These are phyloP conservation scores for Kitagawia praeruptora DNA, from an alignment of 129 eudicot species.

Conservation along the genomic window DNA sequence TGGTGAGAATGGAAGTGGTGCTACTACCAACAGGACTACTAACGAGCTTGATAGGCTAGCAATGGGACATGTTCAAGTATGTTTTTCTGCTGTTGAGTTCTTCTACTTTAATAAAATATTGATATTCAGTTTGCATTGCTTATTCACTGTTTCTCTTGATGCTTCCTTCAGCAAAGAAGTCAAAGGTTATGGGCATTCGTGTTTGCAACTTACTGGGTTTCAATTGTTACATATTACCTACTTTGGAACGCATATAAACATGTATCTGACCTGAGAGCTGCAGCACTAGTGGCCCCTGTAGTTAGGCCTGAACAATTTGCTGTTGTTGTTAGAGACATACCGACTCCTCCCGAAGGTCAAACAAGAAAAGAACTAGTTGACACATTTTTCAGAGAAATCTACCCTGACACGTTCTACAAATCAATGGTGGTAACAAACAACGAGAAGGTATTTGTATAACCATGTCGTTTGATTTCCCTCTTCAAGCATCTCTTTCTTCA, in stretches of 20 bases:
- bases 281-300: conserved; percentile 51
- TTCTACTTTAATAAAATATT: neutral
- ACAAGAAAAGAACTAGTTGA: conserved; percentile 71
- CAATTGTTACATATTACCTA: conserved; percentile 54
- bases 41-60: conserved; percentile 66
- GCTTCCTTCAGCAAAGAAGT: conserved; percentile 37
- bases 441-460: conserved; percentile 31
- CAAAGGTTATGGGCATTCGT: conserved; percentile 59
- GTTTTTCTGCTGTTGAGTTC: conserved; percentile 13
- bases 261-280: conserved; percentile 61
- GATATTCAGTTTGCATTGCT: neutral
- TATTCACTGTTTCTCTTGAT: neutral
- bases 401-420: conserved; percentile 72
- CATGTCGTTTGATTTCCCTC: neutral
- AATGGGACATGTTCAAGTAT: conserved; percentile 77
- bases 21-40: conserved; percentile 67
- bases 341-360: conserved; percentile 33
- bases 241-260: conserved; percentile 86
- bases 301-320: conserved; percentile 73
- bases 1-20: conserved; percentile 14
- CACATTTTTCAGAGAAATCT: conserved; percentile 50
- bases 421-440: conserved; percentile 73
- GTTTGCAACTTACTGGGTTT: conserved; percentile 68
- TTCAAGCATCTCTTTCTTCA: neutral
- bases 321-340: conserved; percentile 77